Percentiles rank a stretch among this genome's conserved stretches.
Evolutionary conservation across 768 basidiomycete genomes (phyloP).

Genomic region (Panellus pusillus): DNA sequence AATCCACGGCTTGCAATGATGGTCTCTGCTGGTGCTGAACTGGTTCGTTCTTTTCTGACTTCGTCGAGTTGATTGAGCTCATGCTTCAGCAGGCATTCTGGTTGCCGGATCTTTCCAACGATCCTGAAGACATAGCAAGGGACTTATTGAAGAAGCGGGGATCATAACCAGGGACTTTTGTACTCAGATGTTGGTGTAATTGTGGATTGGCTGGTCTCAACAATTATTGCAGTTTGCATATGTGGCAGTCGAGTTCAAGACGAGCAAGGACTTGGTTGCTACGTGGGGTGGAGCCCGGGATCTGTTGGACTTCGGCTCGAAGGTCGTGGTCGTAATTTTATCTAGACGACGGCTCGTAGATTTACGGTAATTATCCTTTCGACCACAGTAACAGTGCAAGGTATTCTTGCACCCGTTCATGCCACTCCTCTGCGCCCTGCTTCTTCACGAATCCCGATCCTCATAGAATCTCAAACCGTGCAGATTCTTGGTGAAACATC

Average conservation of each 20-base stretch:
- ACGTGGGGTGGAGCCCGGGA: too few relatives aligned
- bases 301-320: slow-evolving; percentile 34
- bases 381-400: neutral
- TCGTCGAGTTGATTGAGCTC: slow-evolving; percentile 6
- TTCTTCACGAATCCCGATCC: neutral
- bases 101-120: slow-evolving; percentile 58
- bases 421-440: neutral
- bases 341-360: slow-evolving; percentile 46
- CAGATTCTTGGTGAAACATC: slow-evolving; percentile 7
- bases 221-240: slow-evolving; percentile 39
- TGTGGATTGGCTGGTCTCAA: too few relatives aligned
- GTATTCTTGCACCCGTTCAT: slow-evolving; percentile 3
- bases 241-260: neutral
- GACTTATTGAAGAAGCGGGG: slow-evolving; percentile 62
- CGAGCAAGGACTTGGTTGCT: too few relatives aligned
- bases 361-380: slow-evolving; percentile 27
- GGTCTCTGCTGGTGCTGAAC: slow-evolving; percentile 76
- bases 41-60: slow-evolving; percentile 50
- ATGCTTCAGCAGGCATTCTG: slow-evolving; percentile 40
- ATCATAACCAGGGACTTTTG: slow-evolving; percentile 7
- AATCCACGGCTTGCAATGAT: slow-evolving; percentile 92
- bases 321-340: slow-evolving; percentile 48
- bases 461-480: slow-evolving; percentile 6
- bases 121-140: slow-evolving; percentile 70
- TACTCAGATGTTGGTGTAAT: too few relatives aligned